These are phyloP conservation scores for Ustilago xerochloae DNA, from an alignment of 1,284 basidiomycete genomes.

Conservation along the genomic window DNA sequence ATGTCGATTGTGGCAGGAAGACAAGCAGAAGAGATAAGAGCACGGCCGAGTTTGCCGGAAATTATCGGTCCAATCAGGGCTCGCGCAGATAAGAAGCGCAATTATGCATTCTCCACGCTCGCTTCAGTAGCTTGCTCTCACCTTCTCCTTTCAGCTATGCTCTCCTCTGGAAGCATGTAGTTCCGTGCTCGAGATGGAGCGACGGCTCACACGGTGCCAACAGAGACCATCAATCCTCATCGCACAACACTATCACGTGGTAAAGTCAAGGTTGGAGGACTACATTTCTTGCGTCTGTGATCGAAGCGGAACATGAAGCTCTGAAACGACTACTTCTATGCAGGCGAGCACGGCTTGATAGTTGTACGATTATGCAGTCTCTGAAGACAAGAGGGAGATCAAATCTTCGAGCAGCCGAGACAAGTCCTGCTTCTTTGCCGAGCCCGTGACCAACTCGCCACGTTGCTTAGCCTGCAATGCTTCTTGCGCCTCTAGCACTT, in stretches of 20 bases:
- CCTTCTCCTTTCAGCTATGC: too few species aligned
- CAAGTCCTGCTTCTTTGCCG: slow-evolving; percentile 32
- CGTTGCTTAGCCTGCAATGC: slow-evolving; percentile 10
- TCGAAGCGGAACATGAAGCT: too few species aligned
- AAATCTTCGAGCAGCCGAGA: slow-evolving; percentile 28
- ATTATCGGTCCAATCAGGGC: slow-evolving; percentile 6
- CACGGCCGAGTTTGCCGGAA: slow-evolving; percentile 21
- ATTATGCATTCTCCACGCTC: background rate
- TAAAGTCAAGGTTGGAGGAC: too few species aligned
- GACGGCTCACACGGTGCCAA: too few species aligned
- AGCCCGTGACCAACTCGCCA: slow-evolving; percentile 11
- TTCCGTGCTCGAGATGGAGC: too few species aligned
- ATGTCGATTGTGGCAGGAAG: background rate
- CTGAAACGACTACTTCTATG: too few species aligned
- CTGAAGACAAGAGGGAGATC: slow-evolving; percentile 11
- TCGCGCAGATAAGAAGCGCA: slow-evolving; percentile 8
- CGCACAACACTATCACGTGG: too few species aligned
- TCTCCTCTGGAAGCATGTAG: too few species aligned
- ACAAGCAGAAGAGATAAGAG: slow-evolving; percentile 14
- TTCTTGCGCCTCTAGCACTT: slow-evolving; percentile 74
- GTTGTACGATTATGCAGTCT: background rate
- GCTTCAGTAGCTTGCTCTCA: too few species aligned
- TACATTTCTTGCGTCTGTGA: too few species aligned
- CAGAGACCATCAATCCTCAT: too few species aligned
- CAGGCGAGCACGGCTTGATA: background rate